Evolutionary conservation across 768 basidiomycete genomes (phyloP).

Genomic region (Tylopilus subfusipes): DNA sequence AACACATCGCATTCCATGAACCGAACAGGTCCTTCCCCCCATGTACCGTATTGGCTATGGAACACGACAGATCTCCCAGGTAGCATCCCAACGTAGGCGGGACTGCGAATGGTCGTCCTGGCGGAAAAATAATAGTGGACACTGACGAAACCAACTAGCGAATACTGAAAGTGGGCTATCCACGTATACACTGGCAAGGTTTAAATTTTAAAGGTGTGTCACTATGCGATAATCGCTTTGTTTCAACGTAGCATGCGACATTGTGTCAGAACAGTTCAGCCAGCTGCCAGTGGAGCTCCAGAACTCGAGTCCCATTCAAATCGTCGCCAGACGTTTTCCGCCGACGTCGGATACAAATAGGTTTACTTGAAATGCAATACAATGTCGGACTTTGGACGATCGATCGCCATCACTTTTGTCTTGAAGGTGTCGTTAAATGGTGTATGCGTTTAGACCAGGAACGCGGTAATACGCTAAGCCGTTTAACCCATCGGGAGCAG

Average conservation of each 20-base stretch:
- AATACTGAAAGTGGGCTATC: neutral
- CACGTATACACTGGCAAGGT: conserved; percentile 1
- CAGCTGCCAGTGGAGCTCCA: neutral
- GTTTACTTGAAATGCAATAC: neutral
- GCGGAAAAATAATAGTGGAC: neutral
- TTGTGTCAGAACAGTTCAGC: conserved; percentile 9
- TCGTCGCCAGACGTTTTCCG: conserved; percentile 3
- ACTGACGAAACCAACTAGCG: neutral
- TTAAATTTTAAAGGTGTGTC: conserved; percentile 5
- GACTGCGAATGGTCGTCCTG: neutral
- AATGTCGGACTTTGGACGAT: neutral
- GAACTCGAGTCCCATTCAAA: conserved; percentile 1
- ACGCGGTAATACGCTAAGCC: neutral
- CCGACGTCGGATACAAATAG: conserved; percentile 1
- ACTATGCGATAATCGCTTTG: conserved; percentile 2
- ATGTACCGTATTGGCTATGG: neutral
- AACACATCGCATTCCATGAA: neutral
- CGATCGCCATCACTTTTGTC: neutral
- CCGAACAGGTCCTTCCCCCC: neutral
- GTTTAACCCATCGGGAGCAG: neutral
- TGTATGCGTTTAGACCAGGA: neutral
- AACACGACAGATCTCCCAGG: neutral
- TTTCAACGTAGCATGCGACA: conserved; percentile 8
- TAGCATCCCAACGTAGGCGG: neutral
- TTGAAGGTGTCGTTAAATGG: neutral